These are phyloP conservation scores for Tolypocladium ovalisporum DNA, from an alignment of 2,329 filamentous ascomycete genomes.

Conservation along the genomic window DNA sequence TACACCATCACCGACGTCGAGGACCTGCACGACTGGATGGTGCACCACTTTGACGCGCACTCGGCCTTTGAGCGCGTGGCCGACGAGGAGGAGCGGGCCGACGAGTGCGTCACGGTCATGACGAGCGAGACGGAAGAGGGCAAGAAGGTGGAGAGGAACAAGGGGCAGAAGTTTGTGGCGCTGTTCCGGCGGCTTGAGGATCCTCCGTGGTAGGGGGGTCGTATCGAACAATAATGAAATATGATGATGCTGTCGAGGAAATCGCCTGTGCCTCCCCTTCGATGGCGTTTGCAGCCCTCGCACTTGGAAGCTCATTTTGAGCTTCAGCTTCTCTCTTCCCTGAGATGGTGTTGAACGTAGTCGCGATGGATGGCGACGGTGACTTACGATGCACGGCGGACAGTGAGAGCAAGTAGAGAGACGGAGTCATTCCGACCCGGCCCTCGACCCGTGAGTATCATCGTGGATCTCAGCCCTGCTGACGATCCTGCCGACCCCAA, in stretches of 20 bases:
- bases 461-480: not conserved
- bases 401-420: not conserved
- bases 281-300: no score
- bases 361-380: no score
- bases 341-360: not conserved
- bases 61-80: conserved; percentile 67
- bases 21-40: conserved; percentile 90
- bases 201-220: conserved; percentile 56
- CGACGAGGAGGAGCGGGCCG: conserved; percentile 54
- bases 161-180: conserved; percentile 83
- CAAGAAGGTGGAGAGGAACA: conserved; percentile 89
- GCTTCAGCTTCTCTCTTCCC: not conserved
- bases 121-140: conserved; percentile 84
- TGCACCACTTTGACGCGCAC: conserved; percentile 69
- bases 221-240: not conserved
- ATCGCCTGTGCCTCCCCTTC: not conserved
- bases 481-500: not conserved
- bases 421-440: not conserved
- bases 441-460: not conserved
- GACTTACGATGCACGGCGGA: no score
- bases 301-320: not conserved
- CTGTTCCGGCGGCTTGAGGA: conserved; percentile 74
- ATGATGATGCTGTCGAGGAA: not conserved
- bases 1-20: conserved; percentile 98
- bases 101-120: conserved; percentile 67